These are phyloP conservation scores for Pugionium dolabratum DNA, from an alignment of 345 rosid genomes.

Conservation along the genomic window DNA sequence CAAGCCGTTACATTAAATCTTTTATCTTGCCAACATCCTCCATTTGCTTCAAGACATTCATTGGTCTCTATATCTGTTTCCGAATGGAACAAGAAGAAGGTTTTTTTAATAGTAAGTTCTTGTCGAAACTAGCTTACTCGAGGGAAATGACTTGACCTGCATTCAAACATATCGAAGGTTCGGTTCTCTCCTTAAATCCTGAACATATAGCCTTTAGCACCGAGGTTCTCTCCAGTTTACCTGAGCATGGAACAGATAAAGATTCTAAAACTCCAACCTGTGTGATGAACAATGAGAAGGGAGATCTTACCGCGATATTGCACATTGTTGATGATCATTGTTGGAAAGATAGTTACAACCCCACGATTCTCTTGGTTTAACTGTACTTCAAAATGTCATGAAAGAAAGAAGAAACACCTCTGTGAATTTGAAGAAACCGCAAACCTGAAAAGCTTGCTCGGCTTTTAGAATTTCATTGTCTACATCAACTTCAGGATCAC, in stretches of 20 bases:
- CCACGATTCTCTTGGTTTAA: constrained; percentile 83
- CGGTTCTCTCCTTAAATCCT: constrained; percentile 83
- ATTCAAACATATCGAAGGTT: constrained; percentile 73
- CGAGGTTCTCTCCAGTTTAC: constrained; percentile 71
- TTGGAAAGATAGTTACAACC: constrained; percentile 81
- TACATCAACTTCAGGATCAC: constrained; percentile 83
- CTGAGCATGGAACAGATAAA: constrained; percentile 4
- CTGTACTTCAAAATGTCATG: constrained; percentile 44
- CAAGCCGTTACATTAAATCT: constrained; percentile 75
- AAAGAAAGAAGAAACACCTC: constrained; percentile 20
- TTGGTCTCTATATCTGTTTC: constrained; percentile 82
- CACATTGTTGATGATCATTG: constrained; percentile 67
- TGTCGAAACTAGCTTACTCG: neutral
- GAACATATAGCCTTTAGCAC: constrained; percentile 81
- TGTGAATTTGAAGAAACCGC: constrained; percentile 16
- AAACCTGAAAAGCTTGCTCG: constrained; percentile 80
- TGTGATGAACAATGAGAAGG: neutral
- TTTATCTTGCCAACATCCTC: constrained; percentile 93
- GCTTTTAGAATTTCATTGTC: constrained; percentile 74
- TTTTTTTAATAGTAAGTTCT: neutral
- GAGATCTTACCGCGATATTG: constrained; percentile 72
- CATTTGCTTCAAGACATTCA: constrained; percentile 73
- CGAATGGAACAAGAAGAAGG: neutral
- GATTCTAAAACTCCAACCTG: neutral
- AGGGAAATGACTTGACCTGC: constrained; percentile 50